Base-by-base conservation (phyloP, 208 protist genomes). In the Crithidia acanthocephali region DNA sequence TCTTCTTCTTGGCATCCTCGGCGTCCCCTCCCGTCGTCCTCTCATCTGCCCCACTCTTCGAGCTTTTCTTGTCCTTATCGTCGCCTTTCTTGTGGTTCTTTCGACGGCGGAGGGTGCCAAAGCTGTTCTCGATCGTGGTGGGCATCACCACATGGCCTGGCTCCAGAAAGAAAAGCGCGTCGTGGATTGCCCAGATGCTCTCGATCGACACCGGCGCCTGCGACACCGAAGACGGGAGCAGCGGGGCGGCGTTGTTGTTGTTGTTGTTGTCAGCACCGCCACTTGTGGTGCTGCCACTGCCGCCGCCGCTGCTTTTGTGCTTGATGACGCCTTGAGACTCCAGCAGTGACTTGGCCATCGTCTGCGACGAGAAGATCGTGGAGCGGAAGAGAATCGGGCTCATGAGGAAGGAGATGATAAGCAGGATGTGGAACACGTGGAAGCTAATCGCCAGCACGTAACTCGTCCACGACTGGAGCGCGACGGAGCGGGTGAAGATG, bases 111-210 rank as follows among this genome's bases (percentile, higher is more conserved):
- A 74, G 58, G 18, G 61, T 56, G 30, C 56, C 25, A 50, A 80
- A 79, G 71, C 74, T 81, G 59, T 74, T 74, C n/a, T 53, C 57
- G 28, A 84, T 81, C 18, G 59, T n/a, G 30, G 70, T 68, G 51
- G 60, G 59, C 27, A 71, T 65, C 45, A 87, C 79, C 47, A 73
- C 58, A 37, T 80, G 70, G 37, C 72, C 79, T 18, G 45, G 56
- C 28, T 79, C 74, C 7, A 83, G 72, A 35, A 87, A 87, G 63
- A 87, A 87, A 42, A 80, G 2, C 4, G 71, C 63, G 66, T 87
- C 79, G 60, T 87, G 83, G 25, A 87, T 80, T 9, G 79, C 65
- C 75, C 79, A 87, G 15, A 87, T 30, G 47, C 69, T 82, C 67
- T 82, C 83, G 13, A 82, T 68, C 10, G 65, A 48, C 42, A 79